Base-by-base conservation (phyloP, 805 yeast species). In the Lipomyces sp. region DNA sequence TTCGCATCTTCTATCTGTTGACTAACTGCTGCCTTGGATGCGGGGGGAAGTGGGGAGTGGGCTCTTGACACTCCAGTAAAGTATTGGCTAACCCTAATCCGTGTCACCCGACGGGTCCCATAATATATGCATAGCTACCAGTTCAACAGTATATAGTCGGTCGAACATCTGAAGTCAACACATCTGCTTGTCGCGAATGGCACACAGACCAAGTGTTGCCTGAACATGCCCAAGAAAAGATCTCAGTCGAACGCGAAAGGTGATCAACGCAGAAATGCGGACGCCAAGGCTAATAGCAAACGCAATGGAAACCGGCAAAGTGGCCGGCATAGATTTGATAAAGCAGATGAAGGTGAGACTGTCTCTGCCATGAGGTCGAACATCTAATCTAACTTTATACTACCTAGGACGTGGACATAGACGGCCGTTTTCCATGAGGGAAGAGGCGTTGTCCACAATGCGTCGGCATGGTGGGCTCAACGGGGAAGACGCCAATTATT, bases 391-490 rank as follows among this genome's bases (percentile, higher is more conserved):
- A 24, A 42, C 48, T n/a, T 18, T 42, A 5, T 42, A 42, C 6
- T 42, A 42, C 24, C 24, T 42, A 42, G 48, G n/a, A 15, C 48
- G 48, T 10, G 48, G 48, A 42, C 10, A 42, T 15, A n/a, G 18
- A 4, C 48, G 24, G 3, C 24, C 48, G 8, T 63, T 62, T 32
- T 57, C 66, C 2, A 55, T 66, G 64, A 65, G 65, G 29, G 69
- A 66, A 37, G 69, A 60, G 24, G 69, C 69, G 6, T 32, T 35
- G 2, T 42, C 30, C 33, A 65, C 69, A 29, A 39, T 35, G 35
- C 30, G 24, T 24, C 24, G 32, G 32, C 48, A 39, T 33, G 62
- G 30, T 42, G 34, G 42, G 35, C 34, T 11, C 45, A 15, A 10
- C 33, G 34, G 35, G 30, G 42, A n/a, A n/a, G 55, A 13, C 18